Evolutionary conservation across 768 basidiomycete species (phyloP).

Genomic region (Cystofilobasidium capitatum): DNA sequence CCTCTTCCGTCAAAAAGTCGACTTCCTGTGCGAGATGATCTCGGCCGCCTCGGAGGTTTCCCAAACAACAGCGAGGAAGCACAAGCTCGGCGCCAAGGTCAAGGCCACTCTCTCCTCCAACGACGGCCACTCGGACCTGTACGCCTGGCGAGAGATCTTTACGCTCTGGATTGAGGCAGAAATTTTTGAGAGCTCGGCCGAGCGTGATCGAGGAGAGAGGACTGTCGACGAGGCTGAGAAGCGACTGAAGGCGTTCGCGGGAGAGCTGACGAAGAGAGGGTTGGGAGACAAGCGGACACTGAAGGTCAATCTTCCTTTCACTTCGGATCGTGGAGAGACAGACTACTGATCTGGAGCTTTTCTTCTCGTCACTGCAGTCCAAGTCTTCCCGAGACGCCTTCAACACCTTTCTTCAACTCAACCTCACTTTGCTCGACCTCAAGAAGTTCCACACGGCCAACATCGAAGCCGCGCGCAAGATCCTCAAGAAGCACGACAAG

Average conservation of each 20-base stretch:
- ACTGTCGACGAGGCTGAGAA: slow-evolving; percentile 60
- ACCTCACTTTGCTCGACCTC: slow-evolving; percentile 65
- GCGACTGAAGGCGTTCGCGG: slow-evolving; percentile 55
- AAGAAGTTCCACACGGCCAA: slow-evolving; percentile 83
- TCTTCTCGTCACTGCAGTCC: slow-evolving; percentile 30
- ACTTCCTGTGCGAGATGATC: slow-evolving; percentile 44
- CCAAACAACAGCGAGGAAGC: neutral
- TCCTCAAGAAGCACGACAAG: slow-evolving; percentile 88
- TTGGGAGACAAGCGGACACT: slow-evolving; percentile 51
- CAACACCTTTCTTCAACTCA: slow-evolving; percentile 63
- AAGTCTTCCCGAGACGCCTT: slow-evolving; percentile 54
- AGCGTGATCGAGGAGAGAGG: slow-evolving; percentile 54
- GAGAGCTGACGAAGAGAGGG: slow-evolving; percentile 51
- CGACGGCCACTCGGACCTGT: slow-evolving; percentile 52
- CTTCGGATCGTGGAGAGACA: no score
- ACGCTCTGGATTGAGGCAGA: slow-evolving; percentile 74
- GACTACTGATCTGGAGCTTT: neutral
- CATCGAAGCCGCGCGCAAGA: slow-evolving; percentile 80
- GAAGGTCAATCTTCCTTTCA: slow-evolving; percentile 32
- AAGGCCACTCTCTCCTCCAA: neutral
- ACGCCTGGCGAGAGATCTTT: slow-evolving; percentile 83
- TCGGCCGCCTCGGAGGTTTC: slow-evolving; percentile 28
- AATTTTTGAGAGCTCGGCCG: slow-evolving; percentile 66
- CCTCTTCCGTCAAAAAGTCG: slow-evolving; percentile 46
- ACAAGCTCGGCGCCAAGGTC: slow-evolving; percentile 17